These are phyloP conservation scores for Mycena kentingensis DNA, from an alignment of 768 basidiomycete species.

Conservation along the genomic window DNA sequence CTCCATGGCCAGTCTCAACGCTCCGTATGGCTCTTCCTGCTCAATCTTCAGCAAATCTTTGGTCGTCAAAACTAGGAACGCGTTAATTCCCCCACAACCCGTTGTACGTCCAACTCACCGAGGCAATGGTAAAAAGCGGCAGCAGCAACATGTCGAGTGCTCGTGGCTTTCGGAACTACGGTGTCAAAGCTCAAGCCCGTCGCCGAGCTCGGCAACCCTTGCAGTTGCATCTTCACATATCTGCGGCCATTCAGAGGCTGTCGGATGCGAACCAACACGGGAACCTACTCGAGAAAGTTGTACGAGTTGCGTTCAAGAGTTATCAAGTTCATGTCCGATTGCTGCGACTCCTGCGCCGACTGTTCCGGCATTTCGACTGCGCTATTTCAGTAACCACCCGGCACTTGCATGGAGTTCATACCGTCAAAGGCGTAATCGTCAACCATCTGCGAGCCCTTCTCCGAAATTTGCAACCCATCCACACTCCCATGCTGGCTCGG, in stretches of 20 bases:
- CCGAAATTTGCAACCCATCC: slow-evolving; percentile 48
- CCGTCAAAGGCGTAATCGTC: slow-evolving; percentile 73
- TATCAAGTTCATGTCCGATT: slow-evolving; percentile 54
- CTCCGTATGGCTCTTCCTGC: slow-evolving; percentile 63
- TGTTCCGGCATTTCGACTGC: slow-evolving; percentile 25
- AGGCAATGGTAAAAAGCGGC: slow-evolving; percentile 86
- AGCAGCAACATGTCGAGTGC: slow-evolving; percentile 76
- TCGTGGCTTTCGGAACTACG: slow-evolving; percentile 65
- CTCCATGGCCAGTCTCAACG: slow-evolving; percentile 43
- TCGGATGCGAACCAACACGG: slow-evolving; percentile 16
- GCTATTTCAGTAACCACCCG: too few relatives aligned
- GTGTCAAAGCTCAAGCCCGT: slow-evolving; percentile 60
- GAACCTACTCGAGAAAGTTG: slow-evolving; percentile 75
- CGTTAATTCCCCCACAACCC: slow-evolving; percentile 14
- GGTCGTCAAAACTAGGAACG: slow-evolving; percentile 65
- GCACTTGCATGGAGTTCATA: too few relatives aligned
- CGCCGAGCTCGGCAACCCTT: slow-evolving; percentile 51
- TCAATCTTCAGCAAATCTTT: slow-evolving; percentile 67
- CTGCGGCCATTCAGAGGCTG: slow-evolving; percentile 36
- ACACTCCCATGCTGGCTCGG: slow-evolving; percentile 49
- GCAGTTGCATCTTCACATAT: slow-evolving; percentile 77
- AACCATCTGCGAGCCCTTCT: slow-evolving; percentile 42
- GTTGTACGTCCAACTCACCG: slow-evolving; percentile 45
- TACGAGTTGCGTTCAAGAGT: slow-evolving; percentile 75
- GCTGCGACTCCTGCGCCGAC: slow-evolving; percentile 49